Base-by-base conservation (phyloP, 768 basidiomycete genomes). In the Leucosporidium creatinivorum region DNA sequence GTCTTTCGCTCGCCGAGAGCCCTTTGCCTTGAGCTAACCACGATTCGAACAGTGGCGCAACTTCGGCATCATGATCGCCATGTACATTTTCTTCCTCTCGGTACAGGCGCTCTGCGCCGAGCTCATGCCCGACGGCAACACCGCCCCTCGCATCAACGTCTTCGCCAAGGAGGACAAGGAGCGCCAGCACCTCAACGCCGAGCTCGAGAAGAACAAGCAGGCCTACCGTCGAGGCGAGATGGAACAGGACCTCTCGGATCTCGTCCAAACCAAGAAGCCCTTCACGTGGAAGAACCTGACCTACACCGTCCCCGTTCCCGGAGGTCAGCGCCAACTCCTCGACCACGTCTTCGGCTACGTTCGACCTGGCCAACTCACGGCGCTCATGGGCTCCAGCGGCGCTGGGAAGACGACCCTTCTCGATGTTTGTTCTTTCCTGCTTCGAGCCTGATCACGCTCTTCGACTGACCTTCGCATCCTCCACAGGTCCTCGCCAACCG, bases 21-120 rank as follows among this genome's bases (percentile, higher is more conserved):
- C 21, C 4, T 54, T 10, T 17, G 8, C 26, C 21, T 4, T n/a
- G 1, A 5, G n/a, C 44, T 52, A 13, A 44, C 39, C 15, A 2
- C 8, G 80, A 67, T 69, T 78, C 79, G 66, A 86, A 79, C 18
- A 88, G 75, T 81, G 84, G 82, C 73, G 83, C 28, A 84, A 89
- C 76, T 85, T 60, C 59, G 80, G 87, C 21, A 86, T 93, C 33
- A 76, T 89, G 30, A 33, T 90, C 54, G 89, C 80, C 8, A 88
- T 90, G 79, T 80, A 89, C 73, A 25, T 89, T 56, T 77, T 83
- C 69, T 92, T 91, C 79, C 82, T 87, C 76, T 28, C 86, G 59
- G 81, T 63, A 23, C 63, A 63, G 19, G 33, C 30, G 17, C 57
- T 39, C n/a, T 36, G 36, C 26, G 48, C 39, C 17, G 5, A 78